Conservation (phyloP, 345 rosid genomes). For the Kernera saxatilis region DNA sequence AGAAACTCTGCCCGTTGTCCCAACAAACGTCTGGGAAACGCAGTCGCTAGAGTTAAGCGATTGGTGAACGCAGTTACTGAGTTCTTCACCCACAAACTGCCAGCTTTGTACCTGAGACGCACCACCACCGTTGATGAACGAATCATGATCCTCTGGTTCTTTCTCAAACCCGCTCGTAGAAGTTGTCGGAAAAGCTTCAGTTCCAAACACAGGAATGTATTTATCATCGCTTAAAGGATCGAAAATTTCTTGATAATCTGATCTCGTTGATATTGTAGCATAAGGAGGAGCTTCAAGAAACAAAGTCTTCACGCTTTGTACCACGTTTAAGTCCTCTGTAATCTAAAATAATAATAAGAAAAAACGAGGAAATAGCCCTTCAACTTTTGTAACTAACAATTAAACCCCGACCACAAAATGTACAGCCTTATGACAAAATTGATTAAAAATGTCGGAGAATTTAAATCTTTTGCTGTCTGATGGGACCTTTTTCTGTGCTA, state of each 20-base stretch:
- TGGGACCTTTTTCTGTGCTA: background rate
- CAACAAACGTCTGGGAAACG: slow-evolving; percentile 58
- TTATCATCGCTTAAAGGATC: slow-evolving; percentile 33
- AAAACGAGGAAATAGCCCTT: background rate
- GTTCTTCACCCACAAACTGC: slow-evolving; percentile 65
- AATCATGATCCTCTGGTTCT: slow-evolving; percentile 41
- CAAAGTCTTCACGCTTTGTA: slow-evolving; percentile 50
- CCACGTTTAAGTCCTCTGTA: slow-evolving; percentile 61
- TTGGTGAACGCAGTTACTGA: slow-evolving; percentile 51
- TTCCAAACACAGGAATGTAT: slow-evolving; percentile 34
- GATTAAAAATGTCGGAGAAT: background rate
- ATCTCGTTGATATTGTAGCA: slow-evolving; percentile 26
- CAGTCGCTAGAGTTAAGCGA: slow-evolving; percentile 71
- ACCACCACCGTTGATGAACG: slow-evolving; percentile 44
- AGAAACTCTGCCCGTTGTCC: slow-evolving; percentile 37
- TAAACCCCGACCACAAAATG: background rate
- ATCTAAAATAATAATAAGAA: slow-evolving; percentile 39
- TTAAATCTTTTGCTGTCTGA: background rate
- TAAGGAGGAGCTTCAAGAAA: slow-evolving; percentile 53
- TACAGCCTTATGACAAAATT: slow-evolving; percentile 1
- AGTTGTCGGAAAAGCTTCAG: slow-evolving; percentile 36
- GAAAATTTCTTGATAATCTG: slow-evolving; percentile 29
- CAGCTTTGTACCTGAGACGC: slow-evolving; percentile 70
- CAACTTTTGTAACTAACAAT: background rate
- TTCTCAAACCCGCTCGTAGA: slow-evolving; percentile 45